Percentiles rank a stretch among this genome's conserved stretches.
phyloP scores from a whole-genome alignment of 2,329 filamentous ascomycete genomes.

The Arthrobotrys iridis region DNA sequence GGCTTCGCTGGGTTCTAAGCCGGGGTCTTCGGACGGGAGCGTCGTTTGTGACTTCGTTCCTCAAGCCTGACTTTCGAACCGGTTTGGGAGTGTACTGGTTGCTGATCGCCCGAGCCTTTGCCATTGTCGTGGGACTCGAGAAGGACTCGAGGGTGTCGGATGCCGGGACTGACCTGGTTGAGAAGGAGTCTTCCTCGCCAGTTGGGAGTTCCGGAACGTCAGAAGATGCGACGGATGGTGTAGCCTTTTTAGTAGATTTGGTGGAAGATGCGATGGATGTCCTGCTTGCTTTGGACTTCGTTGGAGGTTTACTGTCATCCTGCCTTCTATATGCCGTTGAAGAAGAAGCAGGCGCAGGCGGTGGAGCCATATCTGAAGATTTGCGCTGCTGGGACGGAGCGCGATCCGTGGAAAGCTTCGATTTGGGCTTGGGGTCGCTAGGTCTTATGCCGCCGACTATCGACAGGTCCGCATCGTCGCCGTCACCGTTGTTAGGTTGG shows the following conservation, averaged over 20 bases:
- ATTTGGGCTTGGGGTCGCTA: conserved; percentile 18
- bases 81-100: conserved; percentile 49
- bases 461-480: conserved; percentile 43
- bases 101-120: conserved; percentile 49
- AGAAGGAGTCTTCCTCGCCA: conserved; percentile 26
- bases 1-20: conserved; percentile 45
- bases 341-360: conserved; percentile 10
- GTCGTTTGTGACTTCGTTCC: conserved; percentile 40
- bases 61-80: conserved; percentile 34
- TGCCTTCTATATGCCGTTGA: conserved; percentile 14
- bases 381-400: neutral
- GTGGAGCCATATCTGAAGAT: conserved; percentile 38
- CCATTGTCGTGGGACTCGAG: conserved; percentile 50
- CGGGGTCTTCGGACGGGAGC: conserved; percentile 25
- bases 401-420: conserved; percentile 18
- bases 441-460: conserved; percentile 52
- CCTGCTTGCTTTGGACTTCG: conserved; percentile 34
- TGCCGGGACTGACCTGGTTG: conserved; percentile 22
- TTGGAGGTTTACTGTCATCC: conserved; percentile 24
- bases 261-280: conserved; percentile 28
- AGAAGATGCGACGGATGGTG: conserved; percentile 30
- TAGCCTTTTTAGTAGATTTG: neutral
- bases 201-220: conserved; percentile 39
- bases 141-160: conserved; percentile 51
- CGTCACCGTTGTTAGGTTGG: conserved; percentile 19